Evolutionary conservation across 345 rosid genomes (phyloP), one percentile per base, ranked within the genome.

Genomic region (Citrus mangshanensis): DNA sequence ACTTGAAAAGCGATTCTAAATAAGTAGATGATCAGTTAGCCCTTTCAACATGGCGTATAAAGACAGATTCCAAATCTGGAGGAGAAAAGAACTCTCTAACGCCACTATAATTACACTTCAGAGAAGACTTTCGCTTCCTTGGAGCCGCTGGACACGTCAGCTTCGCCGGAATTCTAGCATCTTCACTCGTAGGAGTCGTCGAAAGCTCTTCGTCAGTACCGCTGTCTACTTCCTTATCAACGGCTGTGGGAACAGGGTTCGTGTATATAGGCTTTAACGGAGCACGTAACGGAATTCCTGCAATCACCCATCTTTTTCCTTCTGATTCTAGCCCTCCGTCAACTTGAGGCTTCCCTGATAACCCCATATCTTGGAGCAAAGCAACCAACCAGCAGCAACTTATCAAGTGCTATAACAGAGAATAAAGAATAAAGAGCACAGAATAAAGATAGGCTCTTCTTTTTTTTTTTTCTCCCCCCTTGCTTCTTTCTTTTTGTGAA

Each of bases 101-200:
- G 1, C 76, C 72, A 68, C 79, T 78, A 69, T 76, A 78, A 27
- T 85, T 77, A 73, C 84, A 82, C 76, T 87, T 91, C 35, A 76
- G 66, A n/a, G 90, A 63, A 58, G 87, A 74, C 70, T 87, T 93
- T 27, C 87, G 82, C 82, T 91, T 93, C 88, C 85, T 88, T 2
- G 96, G 98, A 3, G 98, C 86, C n/a, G 91, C 89, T 32, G 98
- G 98, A 68, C 96, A 93, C 9, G 92, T 79, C 58, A 77, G 59
- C 24, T 55, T 46, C 21, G 81, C 76, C 18, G 94, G 89, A 21
- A 93, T 91, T 78, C 86, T 86, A 16, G 89, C 71, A 22, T 89
- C 88, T 67, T 82, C 85, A 0, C 82, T 86, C 32, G 88, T 90
- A 0, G 98, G 98, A 4, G 98, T 91, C 7, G 86, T 85, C 16